Evolutionary conservation across 768 basidiomycete species (phyloP), one percentile per base, ranked within the genome.

Genomic region (Leccinum incarnatum): DNA sequence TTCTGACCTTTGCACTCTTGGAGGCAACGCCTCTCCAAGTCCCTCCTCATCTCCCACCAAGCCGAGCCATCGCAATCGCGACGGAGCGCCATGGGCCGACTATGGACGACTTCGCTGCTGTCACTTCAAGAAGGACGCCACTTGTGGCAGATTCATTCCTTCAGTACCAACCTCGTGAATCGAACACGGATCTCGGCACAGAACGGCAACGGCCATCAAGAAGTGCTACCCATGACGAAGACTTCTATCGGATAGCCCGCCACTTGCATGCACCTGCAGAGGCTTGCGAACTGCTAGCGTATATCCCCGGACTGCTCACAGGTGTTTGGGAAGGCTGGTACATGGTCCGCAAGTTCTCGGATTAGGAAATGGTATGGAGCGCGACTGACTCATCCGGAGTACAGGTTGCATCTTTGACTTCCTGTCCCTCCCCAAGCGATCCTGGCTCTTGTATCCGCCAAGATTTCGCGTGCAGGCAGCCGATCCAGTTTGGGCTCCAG

Each of bases 321-420:
- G 85, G 84, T 3, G 65, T 80, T 58, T 87, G 86, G 86, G 80
- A 86, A 71, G 86, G 86, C 1, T 75, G 74, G 50, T 83, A 79
- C 66, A 82, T 82, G 81, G 86, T 85, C 62, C 67, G 75, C 66
- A 50, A 56, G 46, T 62, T 61, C 40, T 71, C 14, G 50, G 46
- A 63, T 67, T 63, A 45, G 50, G 61, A 53, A 50, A 49, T 54
- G 49, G 48, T 51, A 17, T 52, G 49, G 53, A 50, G 53, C 19
- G 54, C 53, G 51, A 54, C 65, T 73, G 57, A 73, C 55, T 29
- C 29, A 7, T 45, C 10, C 19, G 2, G 12, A 17, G 17, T 8
- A 54, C 58, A 75, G 74, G 69, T 72, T 14, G 73, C 72, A 15
- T 56, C 74, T 32, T 55, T 58, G 55, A 57, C 66, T 30, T 55